A percentile compares a stretch with the other conserved stretches of the same genome.
phyloP scores from a whole-genome alignment of 1,139 yeast genomes.

The Taiozyma sp. region DNA sequence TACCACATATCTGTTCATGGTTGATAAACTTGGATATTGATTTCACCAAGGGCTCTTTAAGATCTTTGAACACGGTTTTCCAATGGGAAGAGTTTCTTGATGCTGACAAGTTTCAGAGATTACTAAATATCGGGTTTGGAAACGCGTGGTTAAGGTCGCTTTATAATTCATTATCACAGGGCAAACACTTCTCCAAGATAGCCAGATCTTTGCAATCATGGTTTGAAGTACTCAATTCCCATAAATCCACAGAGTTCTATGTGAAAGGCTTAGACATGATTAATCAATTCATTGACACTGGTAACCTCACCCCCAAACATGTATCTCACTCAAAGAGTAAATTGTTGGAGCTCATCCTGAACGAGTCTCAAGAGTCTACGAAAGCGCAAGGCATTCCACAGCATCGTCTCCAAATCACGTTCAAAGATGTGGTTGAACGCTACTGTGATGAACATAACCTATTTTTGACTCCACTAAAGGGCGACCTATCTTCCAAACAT shows the following conservation, averaged over 20 bases:
- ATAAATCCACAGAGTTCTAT: not conserved
- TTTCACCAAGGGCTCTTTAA: slow-evolving; percentile 1
- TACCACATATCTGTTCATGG: slow-evolving; percentile 28
- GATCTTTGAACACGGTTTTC: slow-evolving; percentile 14
- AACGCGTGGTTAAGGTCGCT: slow-evolving; percentile 11
- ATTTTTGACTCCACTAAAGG: slow-evolving; percentile 17
- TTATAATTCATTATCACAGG: slow-evolving; percentile 20
- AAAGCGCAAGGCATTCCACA: slow-evolving; percentile 24
- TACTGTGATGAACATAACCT: slow-evolving; percentile 29
- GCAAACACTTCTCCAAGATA: not conserved
- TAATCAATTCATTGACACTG: slow-evolving; percentile 27
- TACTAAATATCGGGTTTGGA: slow-evolving; percentile 27
- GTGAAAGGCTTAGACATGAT: slow-evolving; percentile 28
- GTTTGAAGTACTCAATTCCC: slow-evolving; percentile 16
- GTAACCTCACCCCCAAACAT: slow-evolving; percentile 5
- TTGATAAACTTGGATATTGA: slow-evolving; percentile 11
- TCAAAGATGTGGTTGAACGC: slow-evolving; percentile 46
- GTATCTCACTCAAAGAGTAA: not conserved
- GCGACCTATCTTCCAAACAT: slow-evolving; percentile 23
- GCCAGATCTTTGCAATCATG: slow-evolving; percentile 4
- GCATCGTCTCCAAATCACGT: slow-evolving; percentile 29
- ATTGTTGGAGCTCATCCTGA: slow-evolving; percentile 3
- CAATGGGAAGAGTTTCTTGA: slow-evolving; percentile 22
- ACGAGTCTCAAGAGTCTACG: slow-evolving; percentile 1
- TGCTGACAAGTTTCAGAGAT: slow-evolving; percentile 13